Conservation (phyloP, 805 yeast species). For the Dipodascus albidus region DNA sequence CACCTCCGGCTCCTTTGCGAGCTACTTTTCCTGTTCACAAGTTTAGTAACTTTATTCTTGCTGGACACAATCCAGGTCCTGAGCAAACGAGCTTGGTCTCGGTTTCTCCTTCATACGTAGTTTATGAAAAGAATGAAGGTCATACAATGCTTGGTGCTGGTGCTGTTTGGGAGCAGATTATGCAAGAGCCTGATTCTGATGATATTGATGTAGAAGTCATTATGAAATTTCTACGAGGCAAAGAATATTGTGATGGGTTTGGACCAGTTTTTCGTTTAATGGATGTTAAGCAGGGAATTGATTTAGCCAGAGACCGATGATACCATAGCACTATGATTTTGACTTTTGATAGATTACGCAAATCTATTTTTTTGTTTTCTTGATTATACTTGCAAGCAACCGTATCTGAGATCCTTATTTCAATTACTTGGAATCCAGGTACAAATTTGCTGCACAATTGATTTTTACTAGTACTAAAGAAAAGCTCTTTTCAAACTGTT, state of each 20-base stretch:
- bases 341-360: too few relatives aligned
- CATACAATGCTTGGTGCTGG: constrained; percentile 52
- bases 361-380: too few relatives aligned
- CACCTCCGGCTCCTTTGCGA: constrained; percentile 4
- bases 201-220: constrained; percentile 47
- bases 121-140: constrained; percentile 23
- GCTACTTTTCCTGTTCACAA: constrained; percentile 13
- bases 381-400: too few relatives aligned
- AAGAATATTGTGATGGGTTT: constrained; percentile 66
- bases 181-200: constrained; percentile 28
- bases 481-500: too few relatives aligned
- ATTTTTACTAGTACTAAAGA: too few relatives aligned
- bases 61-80: constrained; percentile 8
- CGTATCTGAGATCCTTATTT: too few relatives aligned
- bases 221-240: constrained; percentile 49
- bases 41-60: constrained; percentile 10
- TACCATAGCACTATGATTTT: too few relatives aligned
- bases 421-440: too few relatives aligned
- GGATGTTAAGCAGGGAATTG: constrained; percentile 15
- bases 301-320: not conserved
- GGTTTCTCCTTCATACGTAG: constrained; percentile 7
- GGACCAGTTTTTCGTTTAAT: constrained; percentile 33
- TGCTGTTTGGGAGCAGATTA: constrained; percentile 76
- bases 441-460: too few relatives aligned
- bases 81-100: not conserved